Base-by-base conservation (phyloP, 768 basidiomycete genomes). In the Mycena filopes region DNA sequence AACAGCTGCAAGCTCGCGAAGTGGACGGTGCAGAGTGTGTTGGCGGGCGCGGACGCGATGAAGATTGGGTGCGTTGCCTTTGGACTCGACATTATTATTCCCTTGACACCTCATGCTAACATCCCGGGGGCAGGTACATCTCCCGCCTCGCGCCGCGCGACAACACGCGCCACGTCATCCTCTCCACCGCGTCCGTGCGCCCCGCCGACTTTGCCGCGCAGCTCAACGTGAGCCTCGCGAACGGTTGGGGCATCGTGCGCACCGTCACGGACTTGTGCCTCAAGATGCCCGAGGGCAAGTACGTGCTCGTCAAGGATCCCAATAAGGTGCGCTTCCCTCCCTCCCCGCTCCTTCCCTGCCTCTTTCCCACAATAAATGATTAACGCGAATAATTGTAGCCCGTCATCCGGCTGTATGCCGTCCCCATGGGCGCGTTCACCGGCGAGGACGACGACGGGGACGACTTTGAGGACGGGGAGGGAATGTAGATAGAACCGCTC, bases 191-290 rank as follows among this genome's bases (percentile, higher is more conserved):
- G 26, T 96, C 95, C 21, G 90, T 96, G 86, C 94, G 97, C 55
- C 97, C 98, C 7, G 85, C 87, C 21, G 98, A 99, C 67, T 99
- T 99, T 72, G 96, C 98, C 11, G 85, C 83, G 9, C 98, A 99
- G 78, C 91, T 99, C 69, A 98, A 98, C 76, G 90, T 99, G 40
- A 97, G 95, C 28, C 81, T 99, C 58, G 82, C 93, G 36, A 99
- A 99, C 75, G 98, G 98, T 13, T 99, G 98, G 98, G 98, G 98
- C 58, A 98, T 99, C 73, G 94, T 99, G 33, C 86, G 98, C 64
- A 97, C 94, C 15, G 90, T 99, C 63, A 92, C 94, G 29, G 98
- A 99, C 73, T 79, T 99, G 65, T 94, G 93, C 77, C 88, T 98
- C 89, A 96, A 96, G 78, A 91, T 96, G 89, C 94, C 95, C 23